A percentile compares a stretch with the other conserved stretches of the same genome.
phyloP scores from a whole-genome alignment of 2,329 filamentous ascomycete genomes.

The Nigrospora osmanthi region DNA sequence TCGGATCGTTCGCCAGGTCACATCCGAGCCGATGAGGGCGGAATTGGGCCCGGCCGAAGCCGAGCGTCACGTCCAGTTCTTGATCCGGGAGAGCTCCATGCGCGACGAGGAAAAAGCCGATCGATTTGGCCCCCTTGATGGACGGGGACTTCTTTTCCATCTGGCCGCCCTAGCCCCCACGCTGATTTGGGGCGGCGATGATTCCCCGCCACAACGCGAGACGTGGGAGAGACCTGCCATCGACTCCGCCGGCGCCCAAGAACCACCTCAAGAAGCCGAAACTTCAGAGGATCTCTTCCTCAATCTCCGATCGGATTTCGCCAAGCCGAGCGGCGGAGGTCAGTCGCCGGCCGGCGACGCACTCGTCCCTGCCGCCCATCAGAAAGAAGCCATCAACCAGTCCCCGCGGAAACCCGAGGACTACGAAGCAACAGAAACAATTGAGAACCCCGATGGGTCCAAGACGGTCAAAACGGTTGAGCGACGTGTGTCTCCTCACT shows the following conservation, averaged over 20 bases:
- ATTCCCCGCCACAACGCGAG: too few relatives aligned
- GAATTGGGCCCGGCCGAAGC: background rate
- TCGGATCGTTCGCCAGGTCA: background rate
- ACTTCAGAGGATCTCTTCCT: conserved; percentile 9
- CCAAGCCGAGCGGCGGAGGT: background rate
- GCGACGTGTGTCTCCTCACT: background rate
- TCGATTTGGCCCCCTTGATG: background rate
- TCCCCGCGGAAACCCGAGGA: background rate
- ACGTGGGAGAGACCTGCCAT: too few relatives aligned
- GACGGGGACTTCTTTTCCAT: too few relatives aligned
- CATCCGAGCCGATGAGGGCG: background rate
- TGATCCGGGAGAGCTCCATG: conserved; percentile 1
- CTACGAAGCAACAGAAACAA: conserved; percentile 4
- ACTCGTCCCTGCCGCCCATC: background rate
- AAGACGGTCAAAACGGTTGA: conserved; percentile 9
- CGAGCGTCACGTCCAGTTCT: background rate
- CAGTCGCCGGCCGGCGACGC: background rate
- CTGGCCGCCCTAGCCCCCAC: too few relatives aligned
- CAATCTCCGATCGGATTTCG: conserved; percentile 5
- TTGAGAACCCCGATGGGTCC: conserved; percentile 12
- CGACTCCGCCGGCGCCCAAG: too few relatives aligned
- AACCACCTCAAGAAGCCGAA: background rate
- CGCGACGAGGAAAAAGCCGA: conserved; percentile 1
- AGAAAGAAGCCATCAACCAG: background rate
- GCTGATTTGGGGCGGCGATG: too few relatives aligned